Evolutionary conservation across 2,329 filamentous ascomycete species (phyloP).

Genomic region (Juglanconis sp.): DNA sequence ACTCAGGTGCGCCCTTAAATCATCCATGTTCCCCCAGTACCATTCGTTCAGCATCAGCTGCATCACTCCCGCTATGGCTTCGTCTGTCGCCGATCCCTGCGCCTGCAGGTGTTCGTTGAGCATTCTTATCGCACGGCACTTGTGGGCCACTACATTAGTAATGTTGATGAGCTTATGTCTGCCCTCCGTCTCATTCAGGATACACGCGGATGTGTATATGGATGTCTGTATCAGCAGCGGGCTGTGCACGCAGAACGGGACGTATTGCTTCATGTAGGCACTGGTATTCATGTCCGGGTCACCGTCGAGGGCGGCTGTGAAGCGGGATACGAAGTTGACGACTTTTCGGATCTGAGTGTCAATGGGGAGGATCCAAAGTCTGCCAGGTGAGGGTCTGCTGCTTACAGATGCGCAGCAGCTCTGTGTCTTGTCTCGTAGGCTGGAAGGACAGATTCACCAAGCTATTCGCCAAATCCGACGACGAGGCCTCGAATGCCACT

Average conservation of each 20-base stretch:
- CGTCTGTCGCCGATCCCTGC: slow-evolving; percentile 37
- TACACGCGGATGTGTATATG: slow-evolving; percentile 49
- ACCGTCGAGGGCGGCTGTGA: slow-evolving; percentile 49
- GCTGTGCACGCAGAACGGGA: slow-evolving; percentile 47
- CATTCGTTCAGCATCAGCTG: slow-evolving; percentile 51
- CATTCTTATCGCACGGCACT: slow-evolving; percentile 40
- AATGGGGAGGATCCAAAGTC: not conserved
- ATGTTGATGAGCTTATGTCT: slow-evolving; percentile 32
- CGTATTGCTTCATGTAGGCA: slow-evolving; percentile 45
- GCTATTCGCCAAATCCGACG: slow-evolving; percentile 18
- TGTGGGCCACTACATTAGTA: slow-evolving; percentile 39
- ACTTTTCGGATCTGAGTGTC: slow-evolving; percentile 29
- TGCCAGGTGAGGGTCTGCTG: not conserved
- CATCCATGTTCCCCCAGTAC: slow-evolving; percentile 48
- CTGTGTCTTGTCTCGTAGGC: slow-evolving; percentile 41
- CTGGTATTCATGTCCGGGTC: slow-evolving; percentile 39
- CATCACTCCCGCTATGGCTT: slow-evolving; percentile 44
- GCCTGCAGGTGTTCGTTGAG: slow-evolving; percentile 45
- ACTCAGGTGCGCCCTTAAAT: slow-evolving; percentile 43
- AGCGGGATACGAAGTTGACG: slow-evolving; percentile 46
- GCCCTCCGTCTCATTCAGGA: slow-evolving; percentile 47
- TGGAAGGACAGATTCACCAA: slow-evolving; percentile 39
- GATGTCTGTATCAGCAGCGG: slow-evolving; percentile 46
- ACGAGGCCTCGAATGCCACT: not conserved
- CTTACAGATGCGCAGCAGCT: slow-evolving; percentile 48